Conservation (phyloP, 352 stramenopile genomes). For the Phytophthora capsici region DNA sequence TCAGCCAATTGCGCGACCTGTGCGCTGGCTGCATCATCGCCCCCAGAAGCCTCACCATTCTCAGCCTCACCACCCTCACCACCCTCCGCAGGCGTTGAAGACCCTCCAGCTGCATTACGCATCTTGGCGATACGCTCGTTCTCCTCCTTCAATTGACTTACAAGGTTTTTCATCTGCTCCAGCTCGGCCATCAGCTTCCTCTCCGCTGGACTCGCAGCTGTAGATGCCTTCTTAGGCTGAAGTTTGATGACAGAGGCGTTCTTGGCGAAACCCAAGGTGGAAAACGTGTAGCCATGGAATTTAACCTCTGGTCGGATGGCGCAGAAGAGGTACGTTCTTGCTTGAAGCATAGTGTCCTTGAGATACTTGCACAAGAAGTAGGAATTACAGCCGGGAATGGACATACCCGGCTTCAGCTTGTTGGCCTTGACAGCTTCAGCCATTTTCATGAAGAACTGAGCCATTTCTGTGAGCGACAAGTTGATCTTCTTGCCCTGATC, state of each 20-base stretch:
- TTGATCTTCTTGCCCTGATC: constrained; percentile 97
- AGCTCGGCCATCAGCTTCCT: constrained; percentile 95
- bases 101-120: constrained; percentile 36
- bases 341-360: constrained; percentile 96
- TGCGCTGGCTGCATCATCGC: constrained; percentile 32
- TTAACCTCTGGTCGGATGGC: constrained; percentile 94
- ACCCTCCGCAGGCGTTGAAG: constrained; percentile 3
- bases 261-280: constrained; percentile 94
- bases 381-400: constrained; percentile 94
- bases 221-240: constrained; percentile 94
- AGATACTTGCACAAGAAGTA: constrained; percentile 97
- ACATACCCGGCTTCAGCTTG: constrained; percentile 93
- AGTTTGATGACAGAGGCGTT: constrained; percentile 96
- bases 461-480: constrained; percentile 94
- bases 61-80: constrained; percentile 9
- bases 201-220: constrained; percentile 89
- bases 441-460: constrained; percentile 98
- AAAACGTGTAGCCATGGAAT: constrained; percentile 94
- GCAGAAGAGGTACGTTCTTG: constrained; percentile 93
- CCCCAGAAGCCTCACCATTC: constrained; percentile 25
- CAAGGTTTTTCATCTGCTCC: constrained; percentile 93
- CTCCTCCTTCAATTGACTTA: constrained; percentile 82
- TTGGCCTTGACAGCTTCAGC: constrained; percentile 94
- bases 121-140: constrained; percentile 82
- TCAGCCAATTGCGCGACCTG: constrained; percentile 68